Evolutionary conservation across 345 rosid genomes (phyloP), one percentile per base, ranked within the genome.

Genomic region (Geranium brycei): DNA sequence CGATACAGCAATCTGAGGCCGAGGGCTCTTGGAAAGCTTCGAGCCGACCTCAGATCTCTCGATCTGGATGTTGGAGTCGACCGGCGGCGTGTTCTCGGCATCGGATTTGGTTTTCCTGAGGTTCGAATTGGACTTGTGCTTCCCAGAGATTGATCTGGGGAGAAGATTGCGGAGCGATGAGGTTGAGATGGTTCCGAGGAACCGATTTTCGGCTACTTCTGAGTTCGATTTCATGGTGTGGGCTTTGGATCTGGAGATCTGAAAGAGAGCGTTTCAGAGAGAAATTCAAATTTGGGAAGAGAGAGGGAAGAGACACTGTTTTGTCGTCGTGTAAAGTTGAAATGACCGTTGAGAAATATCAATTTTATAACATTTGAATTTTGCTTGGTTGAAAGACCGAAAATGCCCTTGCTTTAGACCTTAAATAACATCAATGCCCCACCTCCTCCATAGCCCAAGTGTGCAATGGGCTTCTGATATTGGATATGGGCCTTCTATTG

Each of bases 131-230:
- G 82, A 58, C 31, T 70, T 89, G 57, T 68, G 73, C 66, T 76
- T 82, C 23, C 80, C 60, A 51, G 91, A 79, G 38, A 84, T 72
- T 60, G 97, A 88, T 75, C 77, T 82, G 14, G 91, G 81, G 19
- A 93, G 85, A 58, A 88, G 69, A 78, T 72, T 87, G 61, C 97
- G 77, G 19, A 80, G 64, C 0, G 97, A 85, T 6, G 93, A 81
- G 19, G 78, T 62, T 4, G 93, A 80, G 17, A 82, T 31, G 78
- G 65, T 74, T 15, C 83, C 81, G 28, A 78, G 64, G 76, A 81
- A 78, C 12, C 82, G 72, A 57, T 65, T 68, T 11, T 73, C 77
- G 11, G 81, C 30, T 56, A 69, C 64, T 40, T 62, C 74, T 7
- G 62, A 3, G 5, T 47, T 60, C 58, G 75, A 59, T 72, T 69